These are phyloP conservation scores for Wickerhamomyces sp. DNA, from an alignment of 1,139 yeast genomes.

Conservation along the genomic window DNA sequence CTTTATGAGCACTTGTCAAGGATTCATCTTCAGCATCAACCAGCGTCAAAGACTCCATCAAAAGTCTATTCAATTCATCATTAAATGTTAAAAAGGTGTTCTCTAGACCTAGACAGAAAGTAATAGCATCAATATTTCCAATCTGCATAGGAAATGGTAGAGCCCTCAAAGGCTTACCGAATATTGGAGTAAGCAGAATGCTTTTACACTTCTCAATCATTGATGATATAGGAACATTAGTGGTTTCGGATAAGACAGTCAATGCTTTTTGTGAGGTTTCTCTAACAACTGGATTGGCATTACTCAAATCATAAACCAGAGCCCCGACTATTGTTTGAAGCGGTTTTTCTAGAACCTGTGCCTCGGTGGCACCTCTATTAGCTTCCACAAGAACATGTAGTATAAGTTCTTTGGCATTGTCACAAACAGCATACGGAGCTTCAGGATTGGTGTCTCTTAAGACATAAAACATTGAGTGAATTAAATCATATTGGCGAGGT, in stretches of 20 bases:
- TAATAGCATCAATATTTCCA: slow-evolving; percentile 94
- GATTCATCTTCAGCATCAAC: slow-evolving; percentile 99
- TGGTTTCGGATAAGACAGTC: slow-evolving; percentile 61
- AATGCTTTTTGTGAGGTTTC: slow-evolving; percentile 77
- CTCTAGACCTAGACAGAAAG: slow-evolving; percentile 79
- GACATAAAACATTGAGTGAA: slow-evolving; percentile 84
- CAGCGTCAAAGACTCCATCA: slow-evolving; percentile 86
- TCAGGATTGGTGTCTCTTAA: slow-evolving; percentile 87
- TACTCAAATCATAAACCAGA: slow-evolving; percentile 86
- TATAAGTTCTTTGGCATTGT: slow-evolving; percentile 65
- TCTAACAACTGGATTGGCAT: slow-evolving; percentile 79
- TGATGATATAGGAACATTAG: slow-evolving; percentile 64
- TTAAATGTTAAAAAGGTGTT: slow-evolving; percentile 80
- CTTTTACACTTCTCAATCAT: slow-evolving; percentile 81
- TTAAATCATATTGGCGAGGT: slow-evolving; percentile 76
- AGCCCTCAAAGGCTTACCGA: slow-evolving; percentile 94
- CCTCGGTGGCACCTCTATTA: slow-evolving; percentile 54
- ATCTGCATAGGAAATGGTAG: slow-evolving; percentile 98
- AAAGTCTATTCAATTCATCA: slow-evolving; percentile 79
- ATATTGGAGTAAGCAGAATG: slow-evolving; percentile 83
- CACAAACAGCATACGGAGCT: slow-evolving; percentile 76
- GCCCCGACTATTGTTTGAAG: slow-evolving; percentile 83
- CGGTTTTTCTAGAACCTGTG: slow-evolving; percentile 61
- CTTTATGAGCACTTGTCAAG: slow-evolving; percentile 78
- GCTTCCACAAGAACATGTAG: slow-evolving; percentile 61